Evolutionary conservation across 2,329 filamentous ascomycete genomes (phyloP).

Genomic region (Aspergillus versicolor): DNA sequence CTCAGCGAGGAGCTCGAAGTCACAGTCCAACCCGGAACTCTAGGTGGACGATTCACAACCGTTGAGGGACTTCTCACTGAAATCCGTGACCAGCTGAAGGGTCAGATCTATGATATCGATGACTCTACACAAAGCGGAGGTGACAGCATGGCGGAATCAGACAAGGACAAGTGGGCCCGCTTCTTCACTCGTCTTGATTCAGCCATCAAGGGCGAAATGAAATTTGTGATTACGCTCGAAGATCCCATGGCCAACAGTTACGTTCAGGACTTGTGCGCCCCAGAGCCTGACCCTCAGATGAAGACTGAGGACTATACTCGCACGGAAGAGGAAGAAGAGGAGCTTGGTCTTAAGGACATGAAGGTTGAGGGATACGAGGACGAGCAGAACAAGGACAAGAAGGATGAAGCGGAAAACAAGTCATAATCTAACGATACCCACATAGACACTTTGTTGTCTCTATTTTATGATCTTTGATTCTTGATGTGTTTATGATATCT

Average conservation of each 20-base stretch:
- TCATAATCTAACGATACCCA: slow-evolving; percentile 24
- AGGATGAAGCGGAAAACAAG: slow-evolving; percentile 22
- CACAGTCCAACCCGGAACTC: slow-evolving; percentile 85
- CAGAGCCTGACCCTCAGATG: slow-evolving; percentile 82
- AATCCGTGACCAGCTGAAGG: slow-evolving; percentile 83
- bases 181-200: slow-evolving; percentile 78
- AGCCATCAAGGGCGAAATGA: slow-evolving; percentile 76
- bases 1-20: slow-evolving; percentile 84
- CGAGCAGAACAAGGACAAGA: slow-evolving; percentile 19
- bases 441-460: slow-evolving; percentile 12
- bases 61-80: slow-evolving; percentile 92
- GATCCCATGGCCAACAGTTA: slow-evolving; percentile 93
- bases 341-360: slow-evolving; percentile 88
- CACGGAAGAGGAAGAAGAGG: slow-evolving; percentile 90
- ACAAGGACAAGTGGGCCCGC: slow-evolving; percentile 70
- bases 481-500: slow-evolving; percentile 23
- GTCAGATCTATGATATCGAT: slow-evolving; percentile 78
- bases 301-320: slow-evolving; percentile 78
- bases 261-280: slow-evolving; percentile 78
- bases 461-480: slow-evolving; percentile 22
- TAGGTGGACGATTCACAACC: slow-evolving; percentile 95
- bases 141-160: slow-evolving; percentile 69
- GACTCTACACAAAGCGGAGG: slow-evolving; percentile 61
- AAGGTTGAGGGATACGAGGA: slow-evolving; percentile 82
- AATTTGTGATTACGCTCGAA: slow-evolving; percentile 78